Evolutionary conservation across 345 rosid genomes (phyloP).

Genomic region (Lepidium aucheri): DNA sequence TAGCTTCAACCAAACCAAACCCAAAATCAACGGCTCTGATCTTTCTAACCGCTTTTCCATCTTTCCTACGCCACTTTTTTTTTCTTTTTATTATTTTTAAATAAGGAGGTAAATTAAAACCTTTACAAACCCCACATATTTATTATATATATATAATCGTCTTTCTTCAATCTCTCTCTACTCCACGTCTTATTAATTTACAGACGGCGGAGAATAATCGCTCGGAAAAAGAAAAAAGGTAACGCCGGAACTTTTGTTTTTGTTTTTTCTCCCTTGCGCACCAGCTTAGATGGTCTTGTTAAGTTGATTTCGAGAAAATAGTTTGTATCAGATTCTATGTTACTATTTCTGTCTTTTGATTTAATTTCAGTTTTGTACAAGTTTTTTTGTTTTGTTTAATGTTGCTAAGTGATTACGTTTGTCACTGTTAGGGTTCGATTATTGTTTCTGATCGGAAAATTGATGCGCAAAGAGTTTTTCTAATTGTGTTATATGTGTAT

Average conservation of each 20-base stretch:
- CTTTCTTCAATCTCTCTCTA: constrained; percentile 4
- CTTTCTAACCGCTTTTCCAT: constrained; percentile 6
- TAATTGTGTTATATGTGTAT: not conserved
- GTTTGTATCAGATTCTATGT: not conserved
- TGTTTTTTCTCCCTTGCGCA: not conserved
- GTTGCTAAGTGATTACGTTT: not conserved
- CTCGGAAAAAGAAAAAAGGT: constrained; percentile 11
- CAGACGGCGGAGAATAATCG: constrained; percentile 24
- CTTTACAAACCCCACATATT: not conserved
- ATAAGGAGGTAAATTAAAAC: not conserved
- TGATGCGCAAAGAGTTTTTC: not conserved
- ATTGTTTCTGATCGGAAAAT: not conserved
- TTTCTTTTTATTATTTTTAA: not conserved
- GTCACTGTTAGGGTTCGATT: not conserved
- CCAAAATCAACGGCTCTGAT: constrained; percentile 19
- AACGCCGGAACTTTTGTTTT: not conserved
- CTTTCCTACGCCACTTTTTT: constrained; percentile 18
- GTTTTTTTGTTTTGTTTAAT: not conserved
- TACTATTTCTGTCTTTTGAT: not conserved
- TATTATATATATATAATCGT: not conserved
- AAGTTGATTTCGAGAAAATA: not conserved
- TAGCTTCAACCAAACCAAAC: not conserved
- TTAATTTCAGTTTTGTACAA: not conserved
- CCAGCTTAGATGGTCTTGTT: not conserved
- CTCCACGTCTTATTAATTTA: constrained; percentile 4